Percentiles rank a stretch among this genome's conserved stretches.
These are phyloP conservation scores for Laetiporus sulphureus DNA, from an alignment of 1,284 basidiomycete species.

Conservation along the genomic window DNA sequence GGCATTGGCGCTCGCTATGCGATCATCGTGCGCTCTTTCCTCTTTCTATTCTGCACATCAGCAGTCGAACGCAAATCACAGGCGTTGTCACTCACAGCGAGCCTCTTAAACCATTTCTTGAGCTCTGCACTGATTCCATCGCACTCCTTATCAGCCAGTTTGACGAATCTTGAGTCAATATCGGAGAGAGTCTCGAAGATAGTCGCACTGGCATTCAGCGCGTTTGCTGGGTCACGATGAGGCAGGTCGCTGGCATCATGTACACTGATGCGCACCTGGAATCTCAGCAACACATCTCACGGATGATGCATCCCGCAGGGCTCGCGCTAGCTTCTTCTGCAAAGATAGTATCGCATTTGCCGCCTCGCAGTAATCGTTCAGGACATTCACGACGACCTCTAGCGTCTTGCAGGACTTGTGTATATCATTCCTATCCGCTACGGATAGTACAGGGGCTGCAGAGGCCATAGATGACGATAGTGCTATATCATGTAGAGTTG, in stretches of 20 bases:
- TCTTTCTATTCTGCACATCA: slow-evolving; percentile 49
- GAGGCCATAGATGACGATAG: too few relatives aligned
- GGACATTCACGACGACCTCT: slow-evolving; percentile 55
- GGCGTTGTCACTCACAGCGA: slow-evolving; percentile 39
- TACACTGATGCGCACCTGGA: slow-evolving; percentile 37
- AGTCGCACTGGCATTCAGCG: slow-evolving; percentile 51
- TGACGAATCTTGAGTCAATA: slow-evolving; percentile 66
- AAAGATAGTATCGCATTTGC: slow-evolving; percentile 51
- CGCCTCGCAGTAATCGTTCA: slow-evolving; percentile 72
- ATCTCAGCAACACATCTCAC: slow-evolving; percentile 55
- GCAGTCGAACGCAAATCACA: not conserved
- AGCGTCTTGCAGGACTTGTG: slow-evolving; percentile 75
- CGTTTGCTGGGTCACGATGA: slow-evolving; percentile 41
- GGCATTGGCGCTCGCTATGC: slow-evolving; percentile 58
- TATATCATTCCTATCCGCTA: slow-evolving; percentile 57
- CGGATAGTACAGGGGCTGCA: not conserved
- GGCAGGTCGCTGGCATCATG: not conserved
- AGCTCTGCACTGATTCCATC: slow-evolving; percentile 57
- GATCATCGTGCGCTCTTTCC: slow-evolving; percentile 69
- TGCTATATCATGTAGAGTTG: too few relatives aligned
- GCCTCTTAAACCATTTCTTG: slow-evolving; percentile 79
- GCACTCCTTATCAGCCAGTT: slow-evolving; percentile 69
- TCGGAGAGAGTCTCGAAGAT: slow-evolving; percentile 67
- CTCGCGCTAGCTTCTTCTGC: slow-evolving; percentile 70
- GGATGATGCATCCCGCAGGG: slow-evolving; percentile 55